Conservation (phyloP, 441 rosid genomes). For the Croton setiger region DNA sequence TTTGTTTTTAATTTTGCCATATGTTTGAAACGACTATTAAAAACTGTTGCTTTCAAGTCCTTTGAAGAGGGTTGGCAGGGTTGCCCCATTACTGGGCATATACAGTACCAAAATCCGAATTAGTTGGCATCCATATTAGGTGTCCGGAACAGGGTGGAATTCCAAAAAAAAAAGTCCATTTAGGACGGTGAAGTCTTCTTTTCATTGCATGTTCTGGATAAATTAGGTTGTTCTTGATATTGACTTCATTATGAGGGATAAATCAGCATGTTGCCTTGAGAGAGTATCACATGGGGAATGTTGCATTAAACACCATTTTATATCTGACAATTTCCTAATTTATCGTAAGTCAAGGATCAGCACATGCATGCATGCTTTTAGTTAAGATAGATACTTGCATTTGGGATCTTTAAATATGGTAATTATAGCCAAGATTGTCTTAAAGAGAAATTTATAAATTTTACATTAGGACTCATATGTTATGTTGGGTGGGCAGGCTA, state of each 20-base stretch:
- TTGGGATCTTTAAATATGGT: not conserved
- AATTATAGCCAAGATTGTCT: not conserved
- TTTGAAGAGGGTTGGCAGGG: no score
- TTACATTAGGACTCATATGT: not conserved
- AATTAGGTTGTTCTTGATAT: not conserved
- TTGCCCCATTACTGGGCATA: no score
- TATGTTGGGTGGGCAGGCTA: slow-evolving; percentile 53
- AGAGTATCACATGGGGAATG: not conserved
- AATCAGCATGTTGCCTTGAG: not conserved
- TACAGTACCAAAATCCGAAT: no score
- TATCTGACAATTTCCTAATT: not conserved
- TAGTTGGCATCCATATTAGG: no score
- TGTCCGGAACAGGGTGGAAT: no score
- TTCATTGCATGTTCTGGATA: not conserved
- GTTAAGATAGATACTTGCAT: no score
- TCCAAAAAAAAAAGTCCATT: no score
- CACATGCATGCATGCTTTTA: not conserved
- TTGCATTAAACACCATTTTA: not conserved
- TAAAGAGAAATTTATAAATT: not conserved
- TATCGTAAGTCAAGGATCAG: not conserved
- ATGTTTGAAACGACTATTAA: not conserved
- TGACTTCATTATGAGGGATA: not conserved
- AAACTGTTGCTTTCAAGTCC: not conserved
- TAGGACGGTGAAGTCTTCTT: not conserved
- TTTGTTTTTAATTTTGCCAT: not conserved